Percentiles rank a stretch among this genome's conserved stretches.
Conservation (phyloP, 2,329 filamentous ascomycete species). For the Thyridium curvatum region DNA sequence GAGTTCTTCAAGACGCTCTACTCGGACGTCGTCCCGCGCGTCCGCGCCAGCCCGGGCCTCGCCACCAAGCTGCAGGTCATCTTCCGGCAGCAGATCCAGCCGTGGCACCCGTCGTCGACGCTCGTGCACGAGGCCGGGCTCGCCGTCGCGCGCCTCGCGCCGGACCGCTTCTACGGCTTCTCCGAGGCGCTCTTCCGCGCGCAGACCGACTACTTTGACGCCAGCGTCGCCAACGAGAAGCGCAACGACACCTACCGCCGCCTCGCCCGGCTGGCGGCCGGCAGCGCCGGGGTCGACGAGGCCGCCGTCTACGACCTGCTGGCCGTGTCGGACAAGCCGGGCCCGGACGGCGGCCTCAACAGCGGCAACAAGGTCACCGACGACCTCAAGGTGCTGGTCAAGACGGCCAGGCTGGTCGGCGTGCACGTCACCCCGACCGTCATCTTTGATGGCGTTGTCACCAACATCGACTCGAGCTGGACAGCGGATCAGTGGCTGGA, state of each 20-base stretch:
- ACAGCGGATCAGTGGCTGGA: conserved; percentile 76
- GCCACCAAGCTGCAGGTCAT: conserved; percentile 61
- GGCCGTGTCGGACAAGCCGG: conserved; percentile 61
- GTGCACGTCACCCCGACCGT: conserved; percentile 91
- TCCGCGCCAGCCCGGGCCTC: conserved; percentile 54
- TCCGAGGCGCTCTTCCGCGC: conserved; percentile 57
- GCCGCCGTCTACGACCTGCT: conserved; percentile 63
- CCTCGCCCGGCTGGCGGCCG: conserved; percentile 66
- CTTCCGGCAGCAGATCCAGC: conserved; percentile 88
- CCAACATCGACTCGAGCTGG: conserved; percentile 74
- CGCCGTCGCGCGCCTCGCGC: conserved; percentile 67
- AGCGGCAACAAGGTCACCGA: conserved; percentile 74
- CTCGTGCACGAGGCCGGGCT: conserved; percentile 77
- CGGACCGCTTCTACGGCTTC: conserved; percentile 75
- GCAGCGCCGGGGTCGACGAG: conserved; percentile 63
- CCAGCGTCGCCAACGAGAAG: conserved; percentile 73
- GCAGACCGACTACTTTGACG: conserved; percentile 79
- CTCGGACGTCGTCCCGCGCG: conserved; percentile 54
- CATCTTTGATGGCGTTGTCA: conserved; percentile 79
- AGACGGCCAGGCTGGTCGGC: conserved; percentile 70
- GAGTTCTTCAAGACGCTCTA: conserved; percentile 72
- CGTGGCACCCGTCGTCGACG: conserved; percentile 87
- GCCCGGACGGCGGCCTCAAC: conserved; percentile 64
- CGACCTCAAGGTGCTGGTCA: conserved; percentile 78
- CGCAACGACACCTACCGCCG: conserved; percentile 79